These are phyloP conservation scores for Rauvolfia tetraphylla DNA, from an alignment of 257 asterid species.

Conservation along the genomic window DNA sequence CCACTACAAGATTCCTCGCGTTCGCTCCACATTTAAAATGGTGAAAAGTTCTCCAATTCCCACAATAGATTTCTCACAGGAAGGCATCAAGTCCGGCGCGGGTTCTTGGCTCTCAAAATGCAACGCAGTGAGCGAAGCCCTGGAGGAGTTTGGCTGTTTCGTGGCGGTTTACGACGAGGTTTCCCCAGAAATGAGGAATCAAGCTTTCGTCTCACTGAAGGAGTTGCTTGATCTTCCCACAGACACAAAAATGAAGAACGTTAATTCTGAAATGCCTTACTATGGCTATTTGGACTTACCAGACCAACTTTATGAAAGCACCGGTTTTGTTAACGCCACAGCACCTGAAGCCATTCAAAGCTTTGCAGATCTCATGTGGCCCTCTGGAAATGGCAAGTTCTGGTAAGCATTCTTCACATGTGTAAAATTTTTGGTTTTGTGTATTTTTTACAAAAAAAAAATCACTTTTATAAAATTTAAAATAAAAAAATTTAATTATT, in stretches of 20 bases:
- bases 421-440: too few relatives aligned
- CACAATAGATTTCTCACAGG: constrained; percentile 31
- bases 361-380: too few relatives aligned
- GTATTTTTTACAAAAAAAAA: too few relatives aligned
- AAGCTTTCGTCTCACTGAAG: constrained; percentile 31
- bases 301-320: constrained; percentile 46
- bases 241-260: constrained; percentile 41
- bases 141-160: constrained; percentile 49
- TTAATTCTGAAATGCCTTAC: constrained; percentile 30
- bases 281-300: constrained; percentile 37
- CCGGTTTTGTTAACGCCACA: constrained; percentile 50
- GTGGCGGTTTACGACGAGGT: constrained; percentile 31
- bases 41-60: constrained; percentile 15
- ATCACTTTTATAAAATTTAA: too few relatives aligned
- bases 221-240: constrained; percentile 42
- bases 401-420: too few relatives aligned
- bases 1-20: too few relatives aligned
- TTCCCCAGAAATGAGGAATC: constrained; percentile 23
- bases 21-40: too few relatives aligned
- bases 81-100: constrained; percentile 26
- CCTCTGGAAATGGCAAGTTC: too few relatives aligned
- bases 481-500: too few relatives aligned
- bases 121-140: constrained; percentile 35
- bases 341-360: constrained; percentile 23
- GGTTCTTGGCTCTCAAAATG: constrained; percentile 36